Evolutionary conservation across 2,329 filamentous ascomycete species (phyloP), one percentile per base, ranked within the genome.

Genomic region (Mycogone perniciosa): DNA sequence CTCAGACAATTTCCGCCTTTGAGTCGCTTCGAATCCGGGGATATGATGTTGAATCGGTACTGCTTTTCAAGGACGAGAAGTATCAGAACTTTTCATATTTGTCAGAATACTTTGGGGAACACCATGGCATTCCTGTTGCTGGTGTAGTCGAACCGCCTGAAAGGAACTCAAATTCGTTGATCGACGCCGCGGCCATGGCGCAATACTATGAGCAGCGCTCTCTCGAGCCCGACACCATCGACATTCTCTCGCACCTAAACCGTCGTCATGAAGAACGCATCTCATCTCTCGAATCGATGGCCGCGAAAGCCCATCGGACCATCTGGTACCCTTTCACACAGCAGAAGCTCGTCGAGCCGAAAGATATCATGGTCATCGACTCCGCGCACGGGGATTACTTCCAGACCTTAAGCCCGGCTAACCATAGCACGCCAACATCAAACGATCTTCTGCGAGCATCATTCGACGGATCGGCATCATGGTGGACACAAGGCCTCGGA

Each of bases 261-360:
- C 56, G 63, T 3, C 75, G 72, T 10, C 85, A 89, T 49, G 58
- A 68, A 1, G 56, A 70, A 3, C 79, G 86, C 3, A 73, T 89
- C 9, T 62, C 72, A 1, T 70, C 76, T 0, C 67, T 93, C 0
- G 76, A 83, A 33, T 73, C 70, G 1, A 83, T 92, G 79, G 70
- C 81, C 0, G 62, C 68, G 1, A 73, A 77, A 38, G 88, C 89
- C 0, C 73, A 82, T 50, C 64, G 76, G 7, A 73, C 73, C 2
- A 89, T 95, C 35, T 95, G 89, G 89, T 92, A 92, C 59, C 89
- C 89, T 0, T 95, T 95, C 60, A 91, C 88, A 0, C 89, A 95
- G 59, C 89, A 95, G 55, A 80, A 80, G 38, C 74, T 78, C 45
- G 72, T 88, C 57, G 71, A 73, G 0, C 67, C 80, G 5, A 68